phyloP scores from a whole-genome alignment of 768 basidiomycete genomes.

The Hirschioporus abietinus region DNA sequence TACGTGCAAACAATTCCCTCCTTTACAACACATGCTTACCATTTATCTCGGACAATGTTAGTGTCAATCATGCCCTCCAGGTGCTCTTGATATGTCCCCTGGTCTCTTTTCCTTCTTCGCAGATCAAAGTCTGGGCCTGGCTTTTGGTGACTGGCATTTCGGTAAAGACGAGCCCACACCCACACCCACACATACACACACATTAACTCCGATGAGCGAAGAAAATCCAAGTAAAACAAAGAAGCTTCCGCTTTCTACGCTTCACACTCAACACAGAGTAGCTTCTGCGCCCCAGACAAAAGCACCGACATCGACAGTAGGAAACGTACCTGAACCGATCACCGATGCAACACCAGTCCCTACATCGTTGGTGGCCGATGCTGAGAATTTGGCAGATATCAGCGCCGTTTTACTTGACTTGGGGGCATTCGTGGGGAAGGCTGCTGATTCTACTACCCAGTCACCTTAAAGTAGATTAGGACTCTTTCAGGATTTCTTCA shows the following conservation, averaged over 20 bases:
- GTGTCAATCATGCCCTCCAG: constrained; percentile 59
- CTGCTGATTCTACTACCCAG: not conserved
- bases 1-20: constrained; percentile 3
- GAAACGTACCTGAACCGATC: not conserved
- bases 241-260: not conserved
- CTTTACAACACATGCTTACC: not conserved
- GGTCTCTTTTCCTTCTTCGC: constrained; percentile 55
- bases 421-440: not conserved
- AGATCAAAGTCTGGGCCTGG: constrained; percentile 34
- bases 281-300: not conserved
- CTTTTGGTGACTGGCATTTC: constrained; percentile 47
- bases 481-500: not conserved
- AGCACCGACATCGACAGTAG: not conserved
- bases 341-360: not conserved
- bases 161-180: constrained; percentile 17
- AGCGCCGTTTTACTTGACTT: not conserved
- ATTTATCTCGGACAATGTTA: constrained; percentile 19
- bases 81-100: constrained; percentile 56
- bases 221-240: not conserved
- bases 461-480: not conserved
- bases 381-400: not conserved
- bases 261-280: not conserved
- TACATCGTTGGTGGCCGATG: not conserved
- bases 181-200: not conserved
- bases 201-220: not conserved